Conservation (phyloP, 805 yeast species). For the Zygoascus tannicola region DNA sequence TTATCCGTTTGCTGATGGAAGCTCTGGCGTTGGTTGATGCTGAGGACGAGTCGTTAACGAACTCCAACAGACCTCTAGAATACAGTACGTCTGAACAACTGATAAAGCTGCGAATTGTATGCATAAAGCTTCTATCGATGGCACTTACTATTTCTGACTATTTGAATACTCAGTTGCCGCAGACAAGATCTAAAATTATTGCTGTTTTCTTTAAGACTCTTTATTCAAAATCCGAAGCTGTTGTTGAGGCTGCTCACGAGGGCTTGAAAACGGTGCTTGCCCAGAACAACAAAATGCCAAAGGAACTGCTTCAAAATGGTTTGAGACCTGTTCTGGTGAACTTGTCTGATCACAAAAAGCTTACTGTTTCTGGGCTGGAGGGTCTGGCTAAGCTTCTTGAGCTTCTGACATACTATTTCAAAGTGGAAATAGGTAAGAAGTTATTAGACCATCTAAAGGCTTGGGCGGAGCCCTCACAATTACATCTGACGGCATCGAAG, state of each 20-base stretch:
- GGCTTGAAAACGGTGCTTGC: slow-evolving; percentile 78
- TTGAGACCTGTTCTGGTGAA: slow-evolving; percentile 93
- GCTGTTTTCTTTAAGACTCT: slow-evolving; percentile 93
- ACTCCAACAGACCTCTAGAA: slow-evolving; percentile 77
- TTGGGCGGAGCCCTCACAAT: slow-evolving; percentile 80
- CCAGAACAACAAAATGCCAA: slow-evolving; percentile 82
- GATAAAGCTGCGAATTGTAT: slow-evolving; percentile 78
- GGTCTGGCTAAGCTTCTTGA: slow-evolving; percentile 84
- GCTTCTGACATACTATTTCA: slow-evolving; percentile 80
- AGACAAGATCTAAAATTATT: slow-evolving; percentile 69
- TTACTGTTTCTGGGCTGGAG: slow-evolving; percentile 82
- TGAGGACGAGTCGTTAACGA: slow-evolving; percentile 89
- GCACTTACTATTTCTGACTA: slow-evolving; percentile 83
- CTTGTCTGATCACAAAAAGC: slow-evolving; percentile 81
- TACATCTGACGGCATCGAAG: slow-evolving; percentile 68
- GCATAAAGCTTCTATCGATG: slow-evolving; percentile 70
- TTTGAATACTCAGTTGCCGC: slow-evolving; percentile 49
- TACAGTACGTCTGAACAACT: slow-evolving; percentile 83
- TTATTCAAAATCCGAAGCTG: slow-evolving; percentile 73
- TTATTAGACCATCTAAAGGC: slow-evolving; percentile 88
- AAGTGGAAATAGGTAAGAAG: slow-evolving; percentile 93
- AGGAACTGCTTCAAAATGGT: slow-evolving; percentile 90
- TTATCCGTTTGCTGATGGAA: slow-evolving; percentile 75
- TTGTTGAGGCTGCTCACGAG: slow-evolving; percentile 86
- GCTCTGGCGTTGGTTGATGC: slow-evolving; percentile 95